Evolutionary conservation across 768 basidiomycete species (phyloP).

Genomic region (Collybia nuda): DNA sequence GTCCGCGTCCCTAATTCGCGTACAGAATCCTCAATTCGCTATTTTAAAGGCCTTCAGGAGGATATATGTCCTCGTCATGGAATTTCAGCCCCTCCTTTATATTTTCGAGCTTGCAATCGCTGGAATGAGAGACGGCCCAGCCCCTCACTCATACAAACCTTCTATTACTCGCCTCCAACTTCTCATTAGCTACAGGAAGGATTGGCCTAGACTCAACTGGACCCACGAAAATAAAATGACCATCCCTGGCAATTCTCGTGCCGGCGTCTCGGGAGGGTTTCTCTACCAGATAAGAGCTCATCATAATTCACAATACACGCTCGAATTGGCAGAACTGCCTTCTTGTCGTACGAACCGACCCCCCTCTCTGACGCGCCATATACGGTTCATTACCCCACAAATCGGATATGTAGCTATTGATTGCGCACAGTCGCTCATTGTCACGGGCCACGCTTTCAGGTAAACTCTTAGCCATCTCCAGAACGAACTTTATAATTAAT

Average conservation of each 20-base stretch:
- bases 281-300: slow-evolving; percentile 40
- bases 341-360: slow-evolving; percentile 44
- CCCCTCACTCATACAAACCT: slow-evolving; percentile 34
- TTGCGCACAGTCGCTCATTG: slow-evolving; percentile 41
- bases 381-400: slow-evolving; percentile 41
- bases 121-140: slow-evolving; percentile 52
- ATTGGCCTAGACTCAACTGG: slow-evolving; percentile 50
- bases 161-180: slow-evolving; percentile 43
- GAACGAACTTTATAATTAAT: too few relatives aligned
- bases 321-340: slow-evolving; percentile 49
- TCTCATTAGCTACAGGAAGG: slow-evolving; percentile 42
- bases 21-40: background rate
- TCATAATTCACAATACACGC: slow-evolving; percentile 32
- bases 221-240: slow-evolving; percentile 45
- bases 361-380: slow-evolving; percentile 42
- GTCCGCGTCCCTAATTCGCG: background rate
- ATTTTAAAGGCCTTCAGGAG: slow-evolving; percentile 43
- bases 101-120: slow-evolving; percentile 46
- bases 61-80: slow-evolving; percentile 43
- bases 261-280: slow-evolving; percentile 45
- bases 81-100: slow-evolving; percentile 48
- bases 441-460: slow-evolving; percentile 42
- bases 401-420: slow-evolving; percentile 48
- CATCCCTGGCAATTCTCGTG: slow-evolving; percentile 33
- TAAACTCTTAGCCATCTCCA: slow-evolving; percentile 17